Evolutionary conservation across 805 yeast genomes (phyloP), one percentile per base, ranked within the genome.

Genomic region (Yarrowia bubula): DNA sequence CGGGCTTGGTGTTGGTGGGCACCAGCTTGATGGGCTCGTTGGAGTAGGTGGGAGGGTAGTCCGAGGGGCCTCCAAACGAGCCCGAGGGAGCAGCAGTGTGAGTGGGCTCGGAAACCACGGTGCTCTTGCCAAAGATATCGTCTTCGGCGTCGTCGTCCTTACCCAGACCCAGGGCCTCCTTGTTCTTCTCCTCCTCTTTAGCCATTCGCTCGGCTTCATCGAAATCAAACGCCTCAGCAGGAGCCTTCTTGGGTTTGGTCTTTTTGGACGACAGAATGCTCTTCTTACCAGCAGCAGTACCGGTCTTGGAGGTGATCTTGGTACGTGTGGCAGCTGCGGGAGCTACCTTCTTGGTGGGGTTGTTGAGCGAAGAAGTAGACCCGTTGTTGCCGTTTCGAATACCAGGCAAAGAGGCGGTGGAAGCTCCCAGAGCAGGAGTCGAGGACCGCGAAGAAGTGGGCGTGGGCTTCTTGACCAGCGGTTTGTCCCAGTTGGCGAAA

Each of bases 401-500:
- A n/a, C 61, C 61, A 18, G 64, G 64, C 28, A 67, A 53, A 13
- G 65, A 47, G 18, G 65, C 39, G 13, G 68, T 55, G 15, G 66
- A 48, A 8, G 69, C 35, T 14, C 68, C 55, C n/a, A 50, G 17
- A 37, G 64, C 18, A 18, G 78, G 76, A 14, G 79, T 75, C 14
- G 71, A 75, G 43, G 75, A 72, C 46, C 71, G 75, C 37, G 74
- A 78, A 11, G 85, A 78, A 5, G 87, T 76, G 15, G 83, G 76
- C 31, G 81, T 69, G 13, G 77, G 70, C 62, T 71, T 70, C 58
- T 71, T 71, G 47, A 76, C 76, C 48, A 79, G 76, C n/a, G 96
- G 91, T 72, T 90, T 90, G 66, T 90, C 90, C 95, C 97, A 92
- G 73, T 86, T 87, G 64, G 95, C 83, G 77, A 95, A 95, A 75